Evolutionary conservation across 768 basidiomycete genomes (phyloP).

Genomic region (Hypholoma sublateritium): DNA sequence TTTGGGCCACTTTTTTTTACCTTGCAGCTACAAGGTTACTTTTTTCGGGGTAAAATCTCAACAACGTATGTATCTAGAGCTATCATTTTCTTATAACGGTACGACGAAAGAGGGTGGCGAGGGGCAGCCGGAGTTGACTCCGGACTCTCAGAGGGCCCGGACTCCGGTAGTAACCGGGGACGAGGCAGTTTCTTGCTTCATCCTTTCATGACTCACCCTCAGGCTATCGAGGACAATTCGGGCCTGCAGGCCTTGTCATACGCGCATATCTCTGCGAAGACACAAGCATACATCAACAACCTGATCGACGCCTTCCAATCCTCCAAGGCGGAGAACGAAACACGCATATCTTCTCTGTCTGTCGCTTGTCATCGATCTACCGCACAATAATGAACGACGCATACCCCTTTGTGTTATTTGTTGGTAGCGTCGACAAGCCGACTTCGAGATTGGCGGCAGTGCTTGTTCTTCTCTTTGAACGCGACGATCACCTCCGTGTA

Average conservation of each 20-base stretch:
- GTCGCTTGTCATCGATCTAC: conserved; percentile 27
- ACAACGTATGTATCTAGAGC: too few species aligned
- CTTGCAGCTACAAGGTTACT: neutral
- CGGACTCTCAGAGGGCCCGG: neutral
- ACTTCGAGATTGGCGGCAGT: conserved; percentile 62
- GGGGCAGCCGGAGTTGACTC: too few species aligned
- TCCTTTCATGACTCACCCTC: neutral
- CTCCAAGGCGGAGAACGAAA: conserved; percentile 14
- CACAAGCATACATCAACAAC: conserved; percentile 31
- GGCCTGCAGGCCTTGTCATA: neutral
- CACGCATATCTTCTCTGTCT: conserved; percentile 46
- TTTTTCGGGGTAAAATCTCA: too few species aligned
- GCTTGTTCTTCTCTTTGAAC: conserved; percentile 71
- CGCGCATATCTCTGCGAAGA: conserved; percentile 6
- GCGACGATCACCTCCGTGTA: conserved; percentile 61
- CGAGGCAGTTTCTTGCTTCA: neutral
- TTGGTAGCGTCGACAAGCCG: conserved; percentile 13
- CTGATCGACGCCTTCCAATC: conserved; percentile 28
- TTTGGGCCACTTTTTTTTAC: neutral
- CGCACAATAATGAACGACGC: neutral
- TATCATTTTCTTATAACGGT: too few species aligned
- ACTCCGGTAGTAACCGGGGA: neutral
- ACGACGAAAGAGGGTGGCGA: too few species aligned
- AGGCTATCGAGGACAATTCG: neutral
- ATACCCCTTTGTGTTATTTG: neutral